Conservation (phyloP, 257 asterid genomes). For the Asclepias syriaca region DNA sequence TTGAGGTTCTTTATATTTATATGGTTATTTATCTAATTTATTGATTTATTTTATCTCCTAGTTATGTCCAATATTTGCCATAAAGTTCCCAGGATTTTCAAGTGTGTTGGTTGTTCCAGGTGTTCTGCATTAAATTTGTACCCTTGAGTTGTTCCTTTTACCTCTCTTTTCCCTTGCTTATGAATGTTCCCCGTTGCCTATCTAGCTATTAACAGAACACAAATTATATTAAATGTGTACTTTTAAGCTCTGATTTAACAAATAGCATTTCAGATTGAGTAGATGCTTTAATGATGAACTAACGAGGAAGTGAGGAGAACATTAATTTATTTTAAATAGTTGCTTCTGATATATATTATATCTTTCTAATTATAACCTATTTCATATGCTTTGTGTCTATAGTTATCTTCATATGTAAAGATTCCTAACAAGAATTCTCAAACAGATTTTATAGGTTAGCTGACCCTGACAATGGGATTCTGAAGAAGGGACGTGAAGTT, state of each 20-base stretch:
- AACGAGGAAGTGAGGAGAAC: background rate
- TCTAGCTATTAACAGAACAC: background rate
- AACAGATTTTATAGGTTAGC: conserved; percentile 81
- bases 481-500: conserved; percentile 85
- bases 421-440: conserved; percentile 27
- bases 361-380: background rate
- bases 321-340: background rate
- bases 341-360: background rate
- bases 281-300: background rate
- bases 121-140: background rate
- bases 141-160: background rate
- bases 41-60: background rate
- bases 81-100: background rate
- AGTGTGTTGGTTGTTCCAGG: background rate
- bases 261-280: background rate
- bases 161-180: background rate
- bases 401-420: conserved; percentile 7
- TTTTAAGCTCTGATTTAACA: background rate
- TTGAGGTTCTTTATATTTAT: background rate
- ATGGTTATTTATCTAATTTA: background rate
- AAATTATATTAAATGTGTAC: background rate
- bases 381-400: background rate
- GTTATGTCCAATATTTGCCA: background rate
- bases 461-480: conserved; percentile 63
- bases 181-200: background rate